phyloP scores from a whole-genome alignment of 1,284 basidiomycete genomes.

The Singerocomus rubriflavus region DNA sequence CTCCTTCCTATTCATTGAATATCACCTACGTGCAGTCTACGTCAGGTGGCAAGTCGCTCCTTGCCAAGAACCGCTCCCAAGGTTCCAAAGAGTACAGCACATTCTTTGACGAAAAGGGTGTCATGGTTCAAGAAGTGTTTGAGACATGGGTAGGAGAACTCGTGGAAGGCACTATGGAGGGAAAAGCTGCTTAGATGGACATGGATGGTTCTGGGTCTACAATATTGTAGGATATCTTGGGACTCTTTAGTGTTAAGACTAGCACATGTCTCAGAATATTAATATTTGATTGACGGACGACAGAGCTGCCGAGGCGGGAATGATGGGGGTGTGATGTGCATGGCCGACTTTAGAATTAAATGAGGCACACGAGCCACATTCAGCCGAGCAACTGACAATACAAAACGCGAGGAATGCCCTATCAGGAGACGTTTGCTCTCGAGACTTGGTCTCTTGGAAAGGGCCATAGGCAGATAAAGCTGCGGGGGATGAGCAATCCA shows the following conservation, averaged over 20 bases:
- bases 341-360: not conserved
- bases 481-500: not conserved
- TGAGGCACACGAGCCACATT: constrained; percentile 14
- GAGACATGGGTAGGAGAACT: constrained; percentile 71
- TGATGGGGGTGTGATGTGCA: not conserved
- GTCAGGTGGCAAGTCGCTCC: constrained; percentile 71
- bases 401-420: not conserved
- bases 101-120: constrained; percentile 72
- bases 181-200: constrained; percentile 36
- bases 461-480: constrained; percentile 30
- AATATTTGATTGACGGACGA: not conserved
- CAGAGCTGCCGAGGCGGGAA: not conserved
- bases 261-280: not conserved
- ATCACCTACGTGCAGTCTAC: constrained; percentile 72
- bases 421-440: constrained; percentile 25
- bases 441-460: constrained; percentile 32
- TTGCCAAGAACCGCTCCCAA: constrained; percentile 58
- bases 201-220: constrained; percentile 14
- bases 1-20: constrained; percentile 62
- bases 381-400: constrained; percentile 1
- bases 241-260: not conserved
- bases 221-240: constrained; percentile 32
- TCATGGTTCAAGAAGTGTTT: constrained; percentile 65
- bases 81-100: constrained; percentile 53
- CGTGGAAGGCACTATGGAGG: constrained; percentile 61